Conservation (phyloP, 2,329 filamentous ascomycete genomes). For the Chaetomium sp. region DNA sequence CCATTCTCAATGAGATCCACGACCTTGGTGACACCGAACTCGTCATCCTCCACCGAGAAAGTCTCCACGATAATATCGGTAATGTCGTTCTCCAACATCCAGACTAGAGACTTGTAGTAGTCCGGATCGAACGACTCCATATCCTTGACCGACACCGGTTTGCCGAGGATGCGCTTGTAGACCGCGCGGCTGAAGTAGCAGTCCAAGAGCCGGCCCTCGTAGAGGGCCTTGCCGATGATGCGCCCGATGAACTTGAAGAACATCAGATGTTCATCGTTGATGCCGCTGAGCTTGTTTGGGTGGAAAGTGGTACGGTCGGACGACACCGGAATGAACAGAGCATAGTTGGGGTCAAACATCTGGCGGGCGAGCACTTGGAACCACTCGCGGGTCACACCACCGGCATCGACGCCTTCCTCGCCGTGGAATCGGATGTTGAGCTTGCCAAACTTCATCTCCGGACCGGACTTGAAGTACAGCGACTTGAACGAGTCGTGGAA, state of each 20-base stretch:
- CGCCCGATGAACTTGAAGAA: constrained; percentile 99
- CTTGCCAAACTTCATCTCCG: constrained; percentile 99
- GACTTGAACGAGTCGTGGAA: constrained; percentile 98
- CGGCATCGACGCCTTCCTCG: constrained; percentile 95
- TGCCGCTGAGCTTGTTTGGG: constrained; percentile 84
- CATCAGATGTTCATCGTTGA: constrained; percentile 92
- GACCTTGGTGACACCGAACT: constrained; percentile 81
- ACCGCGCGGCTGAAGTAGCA: constrained; percentile 99
- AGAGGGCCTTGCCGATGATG: constrained; percentile 95
- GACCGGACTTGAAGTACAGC: constrained; percentile 92
- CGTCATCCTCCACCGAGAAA: constrained; percentile 89
- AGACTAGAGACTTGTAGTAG: constrained; percentile 96
- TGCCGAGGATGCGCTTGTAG: constrained; percentile 95
- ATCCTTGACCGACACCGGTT: constrained; percentile 93
- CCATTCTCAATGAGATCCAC: constrained; percentile 84
- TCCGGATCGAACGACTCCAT: constrained; percentile 98
- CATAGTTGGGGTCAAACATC: constrained; percentile 99
- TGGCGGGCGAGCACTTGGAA: constrained; percentile 95
- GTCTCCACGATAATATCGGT: constrained; percentile 96
- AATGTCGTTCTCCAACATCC: constrained; percentile 99
- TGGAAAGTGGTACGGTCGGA: constrained; percentile 98
- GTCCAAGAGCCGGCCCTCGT: constrained; percentile 90
- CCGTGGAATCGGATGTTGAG: constrained; percentile 95
- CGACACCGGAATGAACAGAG: constrained; percentile 90
- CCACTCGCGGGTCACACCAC: constrained; percentile 96